These are phyloP conservation scores for Sphagnurus paluster DNA, from an alignment of 1,284 basidiomycete species.

Conservation along the genomic window DNA sequence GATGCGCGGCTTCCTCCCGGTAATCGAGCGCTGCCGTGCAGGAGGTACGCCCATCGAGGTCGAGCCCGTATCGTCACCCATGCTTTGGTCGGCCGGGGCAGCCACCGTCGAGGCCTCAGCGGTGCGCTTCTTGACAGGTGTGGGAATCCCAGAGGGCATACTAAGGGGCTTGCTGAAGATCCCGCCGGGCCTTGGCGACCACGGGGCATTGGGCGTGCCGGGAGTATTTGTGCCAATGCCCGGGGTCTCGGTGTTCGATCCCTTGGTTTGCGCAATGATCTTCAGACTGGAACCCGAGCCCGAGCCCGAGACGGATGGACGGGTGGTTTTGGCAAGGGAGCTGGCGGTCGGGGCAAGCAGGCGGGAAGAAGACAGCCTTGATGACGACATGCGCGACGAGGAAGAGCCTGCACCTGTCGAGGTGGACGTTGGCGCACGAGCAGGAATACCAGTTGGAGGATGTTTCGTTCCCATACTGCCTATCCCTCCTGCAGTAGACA, in stretches of 20 bases:
- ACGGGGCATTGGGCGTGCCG: slow-evolving; percentile 13
- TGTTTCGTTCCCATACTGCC: slow-evolving; percentile 22
- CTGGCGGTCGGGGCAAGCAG: slow-evolving; percentile 74
- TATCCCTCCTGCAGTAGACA: slow-evolving; percentile 11
- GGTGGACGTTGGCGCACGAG: slow-evolving; percentile 11
- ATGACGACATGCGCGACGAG: slow-evolving; percentile 26
- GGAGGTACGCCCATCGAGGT: slow-evolving; percentile 16
- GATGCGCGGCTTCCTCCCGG: slow-evolving; percentile 67
- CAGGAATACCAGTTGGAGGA: slow-evolving; percentile 11
- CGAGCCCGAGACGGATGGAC: slow-evolving; percentile 23
- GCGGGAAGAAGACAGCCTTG: slow-evolving; percentile 42
- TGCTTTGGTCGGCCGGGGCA: neutral
- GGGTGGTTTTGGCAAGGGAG: slow-evolving; percentile 62
- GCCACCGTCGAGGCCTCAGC: neutral
- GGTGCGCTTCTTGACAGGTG: slow-evolving; percentile 28
- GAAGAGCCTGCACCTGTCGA: slow-evolving; percentile 14
- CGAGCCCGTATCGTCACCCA: slow-evolving; percentile 1
- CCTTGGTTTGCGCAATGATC: slow-evolving; percentile 19
- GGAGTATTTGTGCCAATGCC: slow-evolving; percentile 48
- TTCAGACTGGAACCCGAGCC: slow-evolving; percentile 17
- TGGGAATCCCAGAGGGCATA: slow-evolving; percentile 37
- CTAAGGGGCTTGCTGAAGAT: slow-evolving; percentile 58
- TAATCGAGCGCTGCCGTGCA: slow-evolving; percentile 37
- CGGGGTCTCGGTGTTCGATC: slow-evolving; percentile 26
- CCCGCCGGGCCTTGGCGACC: slow-evolving; percentile 32